Base-by-base conservation (phyloP, 345 rosid genomes). In the Mercurialis annua region DNA sequence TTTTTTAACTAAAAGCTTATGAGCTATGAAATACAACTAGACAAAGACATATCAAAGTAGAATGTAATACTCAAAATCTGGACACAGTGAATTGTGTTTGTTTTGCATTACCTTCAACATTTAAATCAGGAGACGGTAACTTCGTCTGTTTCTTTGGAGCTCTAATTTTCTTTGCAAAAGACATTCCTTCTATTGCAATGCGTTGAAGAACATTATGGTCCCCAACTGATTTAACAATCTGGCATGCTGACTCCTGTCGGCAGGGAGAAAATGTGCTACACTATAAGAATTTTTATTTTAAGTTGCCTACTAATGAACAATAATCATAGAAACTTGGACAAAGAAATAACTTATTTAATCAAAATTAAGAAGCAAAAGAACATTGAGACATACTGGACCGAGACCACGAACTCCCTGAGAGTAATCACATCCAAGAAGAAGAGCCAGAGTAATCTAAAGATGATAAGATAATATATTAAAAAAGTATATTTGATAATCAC, bases 371-470 rank as follows among this genome's bases (percentile, higher is more conserved):
- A 60, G 76, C 66, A 63, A 27, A 40, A 65, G 76, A 55, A 55
- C 64, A 34, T 34, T 33, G 27, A 69, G 55, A 81, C 88, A 62
- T 76, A 91, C 99, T 67, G 77, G 87, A 71, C 97, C 92, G 51
- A 94, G 76, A 76, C 96, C 96, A 59, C 78, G 89, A 69, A 94
- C 86, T 62, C 97, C 95, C 14, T 65, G 87, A 61, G 85, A 89
- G 79, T 91, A 94, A 73, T 94, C 99, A 70, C 98, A 62, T 73
- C 99, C 98, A 63, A 94, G 91, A 74, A 94, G 80, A 71, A 91
- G 88, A 44, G 95, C 96, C 48, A 94, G 72, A 38, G 92, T 76
- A 73, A 94, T 91, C 97, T 94, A 78, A 21, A 73, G 64, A 61
- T 9, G 67, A 27, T 20, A 55, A 30, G 40, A 56, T 56, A 26